phyloP scores from a whole-genome alignment of 2,329 filamentous ascomycete genomes.

The Sporothrix schenckii region DNA sequence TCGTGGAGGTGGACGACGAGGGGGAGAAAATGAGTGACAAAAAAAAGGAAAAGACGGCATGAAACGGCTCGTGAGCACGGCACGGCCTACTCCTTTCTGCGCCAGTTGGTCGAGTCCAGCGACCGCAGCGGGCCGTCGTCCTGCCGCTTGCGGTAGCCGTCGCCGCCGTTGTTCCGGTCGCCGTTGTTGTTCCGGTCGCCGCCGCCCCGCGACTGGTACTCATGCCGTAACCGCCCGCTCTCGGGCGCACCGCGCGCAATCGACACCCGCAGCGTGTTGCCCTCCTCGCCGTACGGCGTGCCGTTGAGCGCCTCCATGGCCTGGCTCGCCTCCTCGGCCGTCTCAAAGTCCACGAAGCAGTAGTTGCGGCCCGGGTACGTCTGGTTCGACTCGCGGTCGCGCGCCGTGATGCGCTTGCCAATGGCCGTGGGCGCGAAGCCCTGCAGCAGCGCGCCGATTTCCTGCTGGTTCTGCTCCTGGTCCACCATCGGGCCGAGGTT shows the following conservation, averaged over 20 bases:
- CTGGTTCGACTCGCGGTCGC: constrained; percentile 55
- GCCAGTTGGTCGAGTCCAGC: constrained; percentile 28
- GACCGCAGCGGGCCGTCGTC: constrained; percentile 20
- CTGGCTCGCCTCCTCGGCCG: constrained; percentile 52
- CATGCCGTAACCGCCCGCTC: neutral
- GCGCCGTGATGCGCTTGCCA: constrained; percentile 61
- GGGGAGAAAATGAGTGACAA: neutral
- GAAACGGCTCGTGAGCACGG: neutral
- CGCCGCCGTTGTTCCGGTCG: neutral
- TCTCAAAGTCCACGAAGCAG: constrained; percentile 66
- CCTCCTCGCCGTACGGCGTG: constrained; percentile 25
- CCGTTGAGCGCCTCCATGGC: constrained; percentile 53
- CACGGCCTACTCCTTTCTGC: constrained; percentile 19
- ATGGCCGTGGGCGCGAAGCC: constrained; percentile 50
- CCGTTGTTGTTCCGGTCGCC: neutral
- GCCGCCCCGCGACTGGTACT: neutral
- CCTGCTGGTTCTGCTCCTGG: constrained; percentile 51
- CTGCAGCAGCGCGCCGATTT: constrained; percentile 53
- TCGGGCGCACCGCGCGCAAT: constrained; percentile 13
- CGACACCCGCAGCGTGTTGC: constrained; percentile 28
- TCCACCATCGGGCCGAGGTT: constrained; percentile 54
- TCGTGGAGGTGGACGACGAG: too few species aligned
- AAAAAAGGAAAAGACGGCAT: neutral
- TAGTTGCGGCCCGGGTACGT: constrained; percentile 61
- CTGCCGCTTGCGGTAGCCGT: constrained; percentile 9